Evolutionary conservation across 2,329 filamentous ascomycete species (phyloP), one percentile per base, ranked within the genome.

Genomic region (Botryotinia convoluta): DNA sequence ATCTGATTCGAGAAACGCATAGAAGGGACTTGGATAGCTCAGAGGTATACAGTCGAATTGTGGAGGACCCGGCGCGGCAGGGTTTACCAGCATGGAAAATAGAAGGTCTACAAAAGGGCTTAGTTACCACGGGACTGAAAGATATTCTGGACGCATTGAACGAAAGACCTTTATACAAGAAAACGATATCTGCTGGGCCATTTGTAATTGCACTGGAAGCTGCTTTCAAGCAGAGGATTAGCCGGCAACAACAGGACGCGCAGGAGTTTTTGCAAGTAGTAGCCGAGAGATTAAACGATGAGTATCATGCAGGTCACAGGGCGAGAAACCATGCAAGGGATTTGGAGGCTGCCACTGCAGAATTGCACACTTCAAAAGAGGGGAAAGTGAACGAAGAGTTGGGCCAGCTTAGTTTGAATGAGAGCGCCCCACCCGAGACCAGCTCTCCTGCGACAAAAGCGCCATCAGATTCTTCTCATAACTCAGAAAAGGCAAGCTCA

Each of bases 181-280:
- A 98, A 85, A 96, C 94, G 0, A 97, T 98, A 72, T 94, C 93
- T 26, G 94, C 95, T 4, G 88, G 90, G n/a, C 87, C 88, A 0
- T 98, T 99, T 80, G 92, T 99, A 61, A 86, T 88, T 75, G 91
- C 93, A 0, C 85, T 99, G 69, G 96, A 99, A 84, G 85, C 86
- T 44, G 94, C 95, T 0, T 99, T 98, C 80, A 90, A 90, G 72
- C 95, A 97, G 79, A 90, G 93, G 78, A 97, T 99, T 78, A 98
- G 93, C 81, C 88, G 95, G 71, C 94, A 96, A 80, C 96, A 99
- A 83, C 96, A 99, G 83, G 96, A 99, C 84, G 96, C 96, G 18
- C 96, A 99, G 80, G 96, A 99, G 82, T 98, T 99, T 76, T 84
- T 99, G 72, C 96, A 99, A 83, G 91, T 98, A 68, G 92, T 99